These are phyloP conservation scores for Rhodotorula sphaerocarpa DNA, from an alignment of 768 basidiomycete species.

Conservation along the genomic window DNA sequence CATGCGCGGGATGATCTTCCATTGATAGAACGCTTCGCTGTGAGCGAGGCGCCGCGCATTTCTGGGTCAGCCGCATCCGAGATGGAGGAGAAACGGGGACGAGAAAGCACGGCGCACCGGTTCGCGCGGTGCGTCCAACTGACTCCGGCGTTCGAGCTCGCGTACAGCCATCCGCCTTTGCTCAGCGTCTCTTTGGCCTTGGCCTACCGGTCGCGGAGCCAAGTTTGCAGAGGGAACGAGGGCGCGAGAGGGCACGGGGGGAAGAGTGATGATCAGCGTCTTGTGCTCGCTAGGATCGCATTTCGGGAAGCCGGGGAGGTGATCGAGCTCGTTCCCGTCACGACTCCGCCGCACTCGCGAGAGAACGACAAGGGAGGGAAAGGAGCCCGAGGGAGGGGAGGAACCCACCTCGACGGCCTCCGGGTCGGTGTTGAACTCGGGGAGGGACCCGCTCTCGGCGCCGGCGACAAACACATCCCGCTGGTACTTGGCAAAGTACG, in stretches of 20 bases:
- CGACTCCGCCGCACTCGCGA: no score
- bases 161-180: constrained; percentile 62
- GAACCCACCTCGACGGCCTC: constrained; percentile 23
- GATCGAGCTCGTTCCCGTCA: no score
- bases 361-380: no score
- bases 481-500: constrained; percentile 52
- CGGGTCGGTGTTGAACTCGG: constrained; percentile 28
- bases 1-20: constrained; percentile 55
- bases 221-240: constrained; percentile 35
- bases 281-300: no score
- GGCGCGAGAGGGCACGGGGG: constrained; percentile 26
- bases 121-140: constrained; percentile 56
- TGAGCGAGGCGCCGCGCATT: no score
- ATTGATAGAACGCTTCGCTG: constrained; percentile 56
- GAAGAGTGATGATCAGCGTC: no score
- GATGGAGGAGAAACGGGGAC: no score
- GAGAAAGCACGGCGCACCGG: background rate
- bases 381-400: background rate
- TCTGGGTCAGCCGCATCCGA: no score
- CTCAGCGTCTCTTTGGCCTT: constrained; percentile 48
- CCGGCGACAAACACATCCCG: constrained; percentile 47
- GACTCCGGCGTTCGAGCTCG: constrained; percentile 67
- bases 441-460: constrained; percentile 3
- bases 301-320: no score
- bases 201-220: constrained; percentile 28